phyloP scores from a whole-genome alignment of 495 filamentous ascomycete genomes.

The Acidomyces sp. region DNA sequence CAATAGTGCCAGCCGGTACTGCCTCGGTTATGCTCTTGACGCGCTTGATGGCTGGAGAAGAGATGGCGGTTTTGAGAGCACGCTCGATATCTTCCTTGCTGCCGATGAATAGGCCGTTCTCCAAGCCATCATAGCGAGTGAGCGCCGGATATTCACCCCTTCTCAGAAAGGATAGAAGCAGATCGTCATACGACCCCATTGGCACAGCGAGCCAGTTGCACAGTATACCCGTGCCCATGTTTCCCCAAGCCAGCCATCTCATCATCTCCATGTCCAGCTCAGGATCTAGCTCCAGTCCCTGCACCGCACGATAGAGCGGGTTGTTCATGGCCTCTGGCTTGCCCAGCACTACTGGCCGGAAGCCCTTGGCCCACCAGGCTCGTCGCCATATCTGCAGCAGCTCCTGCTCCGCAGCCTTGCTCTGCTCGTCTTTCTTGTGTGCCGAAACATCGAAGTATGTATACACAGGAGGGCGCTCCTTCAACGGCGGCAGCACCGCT shows the following conservation, averaged over 20 bases:
- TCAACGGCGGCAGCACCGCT: constrained; percentile 73
- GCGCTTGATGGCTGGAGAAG: constrained; percentile 37
- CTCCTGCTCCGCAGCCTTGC: constrained; percentile 57
- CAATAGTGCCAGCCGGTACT: constrained; percentile 45
- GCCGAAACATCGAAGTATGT: constrained; percentile 72
- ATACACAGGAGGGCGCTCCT: constrained; percentile 64
- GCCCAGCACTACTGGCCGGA: constrained; percentile 70
- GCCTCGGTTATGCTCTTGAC: constrained; percentile 47
- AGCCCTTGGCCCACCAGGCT: constrained; percentile 90
- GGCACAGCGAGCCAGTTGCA: constrained; percentile 69
- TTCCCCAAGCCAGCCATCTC: constrained; percentile 86
- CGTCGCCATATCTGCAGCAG: constrained; percentile 78
- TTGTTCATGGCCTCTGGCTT: constrained; percentile 76
- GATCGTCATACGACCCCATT: constrained; percentile 69
- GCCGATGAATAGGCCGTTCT: constrained; percentile 61
- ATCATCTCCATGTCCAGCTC: constrained; percentile 59
- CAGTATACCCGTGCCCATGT: constrained; percentile 78
- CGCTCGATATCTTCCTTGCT: constrained; percentile 50
- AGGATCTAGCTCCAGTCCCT: constrained; percentile 40
- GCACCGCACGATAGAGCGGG: constrained; percentile 57
- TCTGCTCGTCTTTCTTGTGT: constrained; percentile 44
- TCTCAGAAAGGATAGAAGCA: constrained; percentile 55
- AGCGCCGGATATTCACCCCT: constrained; percentile 58
- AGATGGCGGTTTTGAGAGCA: constrained; percentile 52
- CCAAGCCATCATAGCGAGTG: constrained; percentile 61